Base-by-base conservation (phyloP, 495 filamentous ascomycete species). In the Lentithecium fluviatile region DNA sequence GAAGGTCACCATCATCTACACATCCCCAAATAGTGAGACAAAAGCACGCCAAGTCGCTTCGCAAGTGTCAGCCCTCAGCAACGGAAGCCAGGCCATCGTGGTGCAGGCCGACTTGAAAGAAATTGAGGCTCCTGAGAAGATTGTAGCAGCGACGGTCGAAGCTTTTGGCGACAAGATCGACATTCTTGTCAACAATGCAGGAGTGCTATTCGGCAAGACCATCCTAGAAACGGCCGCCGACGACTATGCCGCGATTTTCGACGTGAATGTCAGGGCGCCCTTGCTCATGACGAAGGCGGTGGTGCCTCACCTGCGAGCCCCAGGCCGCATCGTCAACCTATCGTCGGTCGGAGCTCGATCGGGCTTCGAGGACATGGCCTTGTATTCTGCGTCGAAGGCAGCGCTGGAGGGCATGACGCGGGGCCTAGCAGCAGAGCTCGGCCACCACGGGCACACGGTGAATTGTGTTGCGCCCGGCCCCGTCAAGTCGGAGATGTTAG, bases 271-370 rank as follows among this genome's bases (percentile, higher is more conserved):
- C 0, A 75, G 73, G 29, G 75, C 64, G 1, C 59, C 70, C 2
- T 52, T 75, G 8, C 64, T 81, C 46, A 70, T 81, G 64, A 62
- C 69, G 8, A 72, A 80, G 64, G 74, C 75, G 12, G 74, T 75
- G 10, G 61, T 81, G n/a, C 79, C 80, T 1, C 71, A 81, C 53
- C 65, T 84, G 19, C 74, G 70, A 23, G 23, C 52, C 4, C 72
- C 73, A 7, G 78, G 77, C 21, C 76, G 83, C 3, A 80, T 85
- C 58, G 79, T 85, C 65, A 84, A 82, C 69, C 73, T 85, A 21
- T 73, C 75, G 24, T 80, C 76, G 13, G 75, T 84, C 5, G 80
- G 66, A 13, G 74, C 70, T 2, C 73, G 82, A 11, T 26, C 19
- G 0, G 79, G 77, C 5, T 74, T 78, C 51, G 54, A 70, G 3